These are phyloP conservation scores for Acacia crassicarpa DNA, from an alignment of 306 rosid species.

Conservation along the genomic window DNA sequence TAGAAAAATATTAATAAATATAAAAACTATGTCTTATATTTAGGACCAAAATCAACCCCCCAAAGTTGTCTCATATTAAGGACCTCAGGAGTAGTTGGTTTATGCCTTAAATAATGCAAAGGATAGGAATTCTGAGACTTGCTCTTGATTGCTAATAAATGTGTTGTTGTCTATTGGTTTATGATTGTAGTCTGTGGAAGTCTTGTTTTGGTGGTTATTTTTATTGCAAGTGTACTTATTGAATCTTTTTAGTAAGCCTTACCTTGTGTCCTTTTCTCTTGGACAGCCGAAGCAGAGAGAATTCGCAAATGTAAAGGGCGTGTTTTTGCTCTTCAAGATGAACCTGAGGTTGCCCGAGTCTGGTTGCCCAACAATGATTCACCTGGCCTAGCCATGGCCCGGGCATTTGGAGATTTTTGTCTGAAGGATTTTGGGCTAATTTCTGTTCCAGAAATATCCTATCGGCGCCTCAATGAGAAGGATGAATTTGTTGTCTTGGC, in stretches of 20 bases:
- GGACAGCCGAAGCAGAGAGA: constrained; percentile 91
- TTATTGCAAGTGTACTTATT: neutral
- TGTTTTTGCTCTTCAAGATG: constrained; percentile 93
- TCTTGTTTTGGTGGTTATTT: neutral
- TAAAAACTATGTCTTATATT: too few species aligned
- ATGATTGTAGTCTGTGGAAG: neutral
- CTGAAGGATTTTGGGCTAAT: constrained; percentile 95
- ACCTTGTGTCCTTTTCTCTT: constrained; percentile 9
- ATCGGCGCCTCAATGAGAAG: constrained; percentile 61
- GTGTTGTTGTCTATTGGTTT: neutral
- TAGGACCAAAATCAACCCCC: too few species aligned
- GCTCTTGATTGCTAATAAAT: neutral
- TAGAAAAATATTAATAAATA: too few species aligned
- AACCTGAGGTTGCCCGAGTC: constrained; percentile 94
- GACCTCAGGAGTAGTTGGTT: neutral
- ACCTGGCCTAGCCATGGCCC: constrained; percentile 99
- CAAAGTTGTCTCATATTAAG: too few species aligned
- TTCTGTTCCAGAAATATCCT: constrained; percentile 89
- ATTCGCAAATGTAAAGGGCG: constrained; percentile 89
- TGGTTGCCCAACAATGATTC: constrained; percentile 95
- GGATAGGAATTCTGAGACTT: neutral
- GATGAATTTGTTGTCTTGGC: constrained; percentile 91
- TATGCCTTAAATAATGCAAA: neutral
- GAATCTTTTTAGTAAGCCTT: constrained; percentile 5
- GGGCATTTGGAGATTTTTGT: constrained; percentile 98